Conservation (phyloP, 2,329 filamentous ascomycete genomes). For the Talaromyces sp. region DNA sequence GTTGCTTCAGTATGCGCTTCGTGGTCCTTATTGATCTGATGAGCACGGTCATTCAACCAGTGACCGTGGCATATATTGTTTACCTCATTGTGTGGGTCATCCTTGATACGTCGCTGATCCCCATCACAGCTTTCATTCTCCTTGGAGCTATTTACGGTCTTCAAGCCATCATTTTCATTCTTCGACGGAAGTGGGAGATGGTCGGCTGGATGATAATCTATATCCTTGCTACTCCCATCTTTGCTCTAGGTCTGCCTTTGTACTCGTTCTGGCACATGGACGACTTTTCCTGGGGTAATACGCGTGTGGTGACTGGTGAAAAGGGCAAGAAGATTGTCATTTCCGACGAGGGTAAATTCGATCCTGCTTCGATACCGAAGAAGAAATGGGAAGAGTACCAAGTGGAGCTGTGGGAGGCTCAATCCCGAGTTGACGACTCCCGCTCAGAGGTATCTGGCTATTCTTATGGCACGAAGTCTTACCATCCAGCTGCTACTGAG, state of each 20-base stretch:
- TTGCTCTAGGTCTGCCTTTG: conserved; percentile 81
- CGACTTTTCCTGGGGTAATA: conserved; percentile 99
- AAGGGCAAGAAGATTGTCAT: conserved; percentile 87
- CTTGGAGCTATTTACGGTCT: conserved; percentile 95
- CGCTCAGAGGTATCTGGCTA: conserved; percentile 87
- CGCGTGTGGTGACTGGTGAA: conserved; percentile 92
- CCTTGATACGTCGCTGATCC: conserved; percentile 59
- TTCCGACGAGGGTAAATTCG: conserved; percentile 96
- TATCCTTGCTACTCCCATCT: conserved; percentile 82
- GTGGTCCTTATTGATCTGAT: conserved; percentile 91
- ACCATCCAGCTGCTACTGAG: conserved; percentile 59
- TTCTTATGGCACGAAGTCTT: conserved; percentile 85
- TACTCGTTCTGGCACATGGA: conserved; percentile 99
- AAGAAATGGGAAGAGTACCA: conserved; percentile 99
- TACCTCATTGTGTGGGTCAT: conserved; percentile 78
- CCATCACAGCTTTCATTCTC: conserved; percentile 81
- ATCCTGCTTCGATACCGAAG: conserved; percentile 83
- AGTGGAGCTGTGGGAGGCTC: conserved; percentile 92
- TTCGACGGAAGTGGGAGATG: conserved; percentile 98
- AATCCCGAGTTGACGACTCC: conserved; percentile 70
- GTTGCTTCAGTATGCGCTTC: conserved; percentile 99
- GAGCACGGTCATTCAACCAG: conserved; percentile 85
- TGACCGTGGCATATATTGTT: conserved; percentile 80
- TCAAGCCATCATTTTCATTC: conserved; percentile 93
- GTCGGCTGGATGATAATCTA: conserved; percentile 99